These are phyloP conservation scores for Naganishia cerealis DNA, from an alignment of 1,284 basidiomycete genomes.

Conservation along the genomic window DNA sequence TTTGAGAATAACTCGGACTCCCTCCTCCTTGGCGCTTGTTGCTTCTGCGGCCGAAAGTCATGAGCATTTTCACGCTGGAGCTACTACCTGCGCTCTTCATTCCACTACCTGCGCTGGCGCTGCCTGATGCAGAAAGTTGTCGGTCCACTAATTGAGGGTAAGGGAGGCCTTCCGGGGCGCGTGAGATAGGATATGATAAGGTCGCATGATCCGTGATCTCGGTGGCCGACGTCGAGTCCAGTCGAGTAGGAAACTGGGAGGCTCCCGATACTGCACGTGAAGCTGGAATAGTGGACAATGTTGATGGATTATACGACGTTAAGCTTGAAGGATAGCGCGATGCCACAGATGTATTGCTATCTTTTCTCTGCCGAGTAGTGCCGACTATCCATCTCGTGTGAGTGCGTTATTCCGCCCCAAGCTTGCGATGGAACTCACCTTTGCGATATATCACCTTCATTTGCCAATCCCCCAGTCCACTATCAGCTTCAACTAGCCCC, in stretches of 20 bases:
- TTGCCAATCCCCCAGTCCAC: conserved; percentile 77
- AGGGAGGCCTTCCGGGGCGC: conserved; percentile 64
- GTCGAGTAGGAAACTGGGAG: conserved; percentile 52
- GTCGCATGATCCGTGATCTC: conserved; percentile 48
- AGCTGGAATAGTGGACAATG: conserved; percentile 15
- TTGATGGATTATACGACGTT: conserved; percentile 50
- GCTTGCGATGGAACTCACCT: conserved; percentile 57
- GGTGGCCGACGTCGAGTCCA: conserved; percentile 49
- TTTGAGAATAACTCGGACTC: conserved; percentile 5
- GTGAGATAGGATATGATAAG: conserved; percentile 47
- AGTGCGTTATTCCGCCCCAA: neutral
- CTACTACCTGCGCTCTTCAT: conserved; percentile 19
- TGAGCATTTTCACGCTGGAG: conserved; percentile 19
- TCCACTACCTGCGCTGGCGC: neutral
- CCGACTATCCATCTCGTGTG: neutral
- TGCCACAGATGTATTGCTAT: conserved; percentile 18
- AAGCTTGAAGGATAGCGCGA: conserved; percentile 13
- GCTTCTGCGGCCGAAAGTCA: neutral
- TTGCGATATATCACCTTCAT: conserved; percentile 58
- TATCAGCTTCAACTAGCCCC: conserved; percentile 72
- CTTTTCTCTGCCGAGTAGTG: neutral
- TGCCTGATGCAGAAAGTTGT: neutral
- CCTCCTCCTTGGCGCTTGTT: conserved; percentile 6
- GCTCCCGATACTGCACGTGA: conserved; percentile 46
- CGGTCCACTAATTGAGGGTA: conserved; percentile 62